Conservation (phyloP, 305 asterid genomes). For the Fraxinus sp. region DNA sequence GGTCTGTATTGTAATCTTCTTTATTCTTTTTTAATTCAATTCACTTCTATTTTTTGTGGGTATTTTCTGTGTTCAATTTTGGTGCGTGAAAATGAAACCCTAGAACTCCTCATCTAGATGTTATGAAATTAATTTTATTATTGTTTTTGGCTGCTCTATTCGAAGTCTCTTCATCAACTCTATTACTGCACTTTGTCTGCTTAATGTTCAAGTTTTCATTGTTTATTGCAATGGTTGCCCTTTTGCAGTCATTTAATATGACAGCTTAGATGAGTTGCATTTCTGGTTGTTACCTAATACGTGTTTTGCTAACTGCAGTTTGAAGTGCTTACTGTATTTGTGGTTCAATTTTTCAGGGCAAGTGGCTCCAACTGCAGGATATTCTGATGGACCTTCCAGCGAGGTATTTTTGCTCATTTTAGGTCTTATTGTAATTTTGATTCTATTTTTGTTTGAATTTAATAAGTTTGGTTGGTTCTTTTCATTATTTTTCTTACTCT, state of each 20-base stretch:
- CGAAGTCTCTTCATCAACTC: not conserved
- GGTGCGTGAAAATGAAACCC: not conserved
- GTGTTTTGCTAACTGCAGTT: constrained; percentile 2
- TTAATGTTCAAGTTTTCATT: not conserved
- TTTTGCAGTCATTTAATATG: not conserved
- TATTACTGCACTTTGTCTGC: not conserved
- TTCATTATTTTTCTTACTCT: constrained; percentile 4
- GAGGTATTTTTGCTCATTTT: constrained; percentile 36
- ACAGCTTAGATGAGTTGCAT: not conserved
- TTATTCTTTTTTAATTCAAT: not conserved
- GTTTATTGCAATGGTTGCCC: not conserved
- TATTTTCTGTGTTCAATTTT: not conserved
- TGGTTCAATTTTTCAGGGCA: constrained; percentile 37
- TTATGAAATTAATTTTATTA: not conserved
- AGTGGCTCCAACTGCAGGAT: constrained; percentile 34
- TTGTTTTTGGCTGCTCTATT: not conserved
- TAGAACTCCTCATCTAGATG: not conserved
- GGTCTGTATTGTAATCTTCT: not conserved
- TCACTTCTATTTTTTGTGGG: not conserved
- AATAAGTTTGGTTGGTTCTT: not conserved
- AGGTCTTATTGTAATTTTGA: not conserved
- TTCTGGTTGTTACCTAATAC: not conserved
- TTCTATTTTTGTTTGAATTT: not conserved
- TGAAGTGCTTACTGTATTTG: constrained; percentile 2
- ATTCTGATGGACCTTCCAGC: constrained; percentile 48